Evolutionary conservation across 495 filamentous ascomycete species (phyloP).

Genomic region (Bombardia bombarda): DNA sequence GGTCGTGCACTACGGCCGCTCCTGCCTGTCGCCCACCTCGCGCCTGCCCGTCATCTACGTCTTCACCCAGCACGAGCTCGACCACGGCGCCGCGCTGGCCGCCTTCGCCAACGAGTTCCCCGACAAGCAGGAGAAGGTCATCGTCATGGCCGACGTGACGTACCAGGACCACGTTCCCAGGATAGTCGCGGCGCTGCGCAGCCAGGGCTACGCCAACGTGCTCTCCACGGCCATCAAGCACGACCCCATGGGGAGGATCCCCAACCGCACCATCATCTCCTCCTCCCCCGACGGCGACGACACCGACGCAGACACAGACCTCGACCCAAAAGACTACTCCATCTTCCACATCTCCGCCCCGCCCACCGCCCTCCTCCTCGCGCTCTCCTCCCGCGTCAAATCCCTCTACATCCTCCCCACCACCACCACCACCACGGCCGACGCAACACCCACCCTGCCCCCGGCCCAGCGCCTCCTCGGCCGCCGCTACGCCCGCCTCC

Average conservation of each 20-base stretch:
- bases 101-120: slow-evolving; percentile 65
- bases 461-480: slow-evolving; percentile 50
- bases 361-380: slow-evolving; percentile 75
- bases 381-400: slow-evolving; percentile 73
- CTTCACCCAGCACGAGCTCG: slow-evolving; percentile 67
- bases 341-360: slow-evolving; percentile 88
- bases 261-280: slow-evolving; percentile 60
- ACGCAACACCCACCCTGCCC: too few relatives aligned
- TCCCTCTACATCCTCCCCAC: slow-evolving; percentile 72
- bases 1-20: slow-evolving; percentile 89
- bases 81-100: slow-evolving; percentile 45
- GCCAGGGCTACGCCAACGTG: slow-evolving; percentile 60
- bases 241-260: slow-evolving; percentile 70
- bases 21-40: slow-evolving; percentile 85
- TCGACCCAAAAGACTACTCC: slow-evolving; percentile 58
- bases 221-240: slow-evolving; percentile 65
- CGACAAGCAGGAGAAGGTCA: slow-evolving; percentile 52
- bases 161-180: slow-evolving; percentile 61
- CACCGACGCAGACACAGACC: slow-evolving; percentile 13
- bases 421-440: slow-evolving; percentile 29
- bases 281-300: neutral
- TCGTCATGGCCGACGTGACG: slow-evolving; percentile 86
- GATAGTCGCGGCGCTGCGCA: slow-evolving; percentile 41
- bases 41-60: slow-evolving; percentile 86
- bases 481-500: slow-evolving; percentile 79